These are phyloP conservation scores for Myxozyma kluyveri DNA, from an alignment of 805 yeast species.

Conservation along the genomic window DNA sequence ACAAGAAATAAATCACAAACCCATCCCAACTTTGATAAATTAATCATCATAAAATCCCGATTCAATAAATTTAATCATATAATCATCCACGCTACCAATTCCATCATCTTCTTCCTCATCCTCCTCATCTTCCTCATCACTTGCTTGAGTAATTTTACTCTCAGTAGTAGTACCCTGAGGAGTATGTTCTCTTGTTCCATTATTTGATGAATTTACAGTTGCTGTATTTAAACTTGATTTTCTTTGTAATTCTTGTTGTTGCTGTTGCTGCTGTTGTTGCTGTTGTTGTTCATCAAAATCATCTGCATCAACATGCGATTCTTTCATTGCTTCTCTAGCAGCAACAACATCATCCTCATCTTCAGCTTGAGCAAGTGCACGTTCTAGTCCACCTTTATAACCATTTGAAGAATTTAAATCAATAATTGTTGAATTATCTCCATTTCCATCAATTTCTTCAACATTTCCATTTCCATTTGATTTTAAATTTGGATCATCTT, in stretches of 20 bases:
- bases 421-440: conserved; percentile 28
- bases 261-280: conserved; percentile 7
- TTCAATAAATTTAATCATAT: conserved; percentile 88
- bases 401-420: neutral
- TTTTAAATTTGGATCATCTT: too few relatives aligned
- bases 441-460: conserved; percentile 23
- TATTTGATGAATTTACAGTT: neutral
- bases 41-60: conserved; percentile 28
- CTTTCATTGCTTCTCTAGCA: conserved; percentile 83
- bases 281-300: conserved; percentile 52
- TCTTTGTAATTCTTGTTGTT: conserved; percentile 29
- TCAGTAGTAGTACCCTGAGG: conserved; percentile 17
- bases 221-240: conserved; percentile 10
- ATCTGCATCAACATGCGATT: conserved; percentile 76
- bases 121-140: conserved; percentile 38
- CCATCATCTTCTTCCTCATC: conserved; percentile 57
- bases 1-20: neutral
- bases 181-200: neutral
- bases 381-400: conserved; percentile 44
- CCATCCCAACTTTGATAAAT: too few relatives aligned
- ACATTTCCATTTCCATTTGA: too few relatives aligned
- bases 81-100: conserved; percentile 83
- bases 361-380: conserved; percentile 83
- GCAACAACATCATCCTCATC: conserved; percentile 78
- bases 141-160: conserved; percentile 44